phyloP scores from a whole-genome alignment of 1,284 basidiomycete genomes.

The Cryptococcus sp. region DNA sequence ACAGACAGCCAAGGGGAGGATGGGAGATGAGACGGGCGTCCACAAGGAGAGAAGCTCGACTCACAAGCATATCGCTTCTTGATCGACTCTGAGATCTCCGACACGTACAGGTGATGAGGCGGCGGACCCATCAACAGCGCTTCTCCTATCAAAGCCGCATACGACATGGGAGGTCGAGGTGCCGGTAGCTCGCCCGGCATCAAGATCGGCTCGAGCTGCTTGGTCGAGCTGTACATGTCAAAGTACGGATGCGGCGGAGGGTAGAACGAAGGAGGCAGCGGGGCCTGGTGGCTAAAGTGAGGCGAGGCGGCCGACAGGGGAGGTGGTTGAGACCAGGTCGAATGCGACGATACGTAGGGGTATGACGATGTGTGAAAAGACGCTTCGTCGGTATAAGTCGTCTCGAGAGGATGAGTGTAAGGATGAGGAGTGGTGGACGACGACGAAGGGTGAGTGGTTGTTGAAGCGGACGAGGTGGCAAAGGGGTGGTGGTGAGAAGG shows the following conservation, averaged over 20 bases:
- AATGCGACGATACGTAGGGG: no score
- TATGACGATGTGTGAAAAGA: slow-evolving; percentile 7
- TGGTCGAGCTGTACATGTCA: slow-evolving; percentile 5
- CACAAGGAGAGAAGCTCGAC: slow-evolving; percentile 10
- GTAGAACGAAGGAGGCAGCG: background rate
- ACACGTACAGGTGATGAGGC: slow-evolving; percentile 44
- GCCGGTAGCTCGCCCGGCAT: slow-evolving; percentile 37
- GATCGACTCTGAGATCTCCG: slow-evolving; percentile 44
- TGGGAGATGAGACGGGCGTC: background rate
- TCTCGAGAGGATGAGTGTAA: background rate
- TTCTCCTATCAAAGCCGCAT: slow-evolving; percentile 45
- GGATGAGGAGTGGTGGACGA: slow-evolving; percentile 17
- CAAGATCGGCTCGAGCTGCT: slow-evolving; percentile 39
- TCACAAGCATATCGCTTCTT: slow-evolving; percentile 42
- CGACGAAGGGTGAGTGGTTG: background rate
- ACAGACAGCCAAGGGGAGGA: background rate
- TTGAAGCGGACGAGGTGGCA: background rate
- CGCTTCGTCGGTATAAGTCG: slow-evolving; percentile 4
- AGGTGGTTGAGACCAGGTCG: slow-evolving; percentile 4
- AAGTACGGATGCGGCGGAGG: slow-evolving; percentile 1
- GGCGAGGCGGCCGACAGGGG: background rate
- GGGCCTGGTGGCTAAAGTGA: background rate
- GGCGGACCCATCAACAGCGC: slow-evolving; percentile 35
- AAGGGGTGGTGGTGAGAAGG: background rate
- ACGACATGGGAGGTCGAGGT: slow-evolving; percentile 38